Evolutionary conservation across 129 eudicot genomes (phyloP).

Genomic region (Mikania micrantha): DNA sequence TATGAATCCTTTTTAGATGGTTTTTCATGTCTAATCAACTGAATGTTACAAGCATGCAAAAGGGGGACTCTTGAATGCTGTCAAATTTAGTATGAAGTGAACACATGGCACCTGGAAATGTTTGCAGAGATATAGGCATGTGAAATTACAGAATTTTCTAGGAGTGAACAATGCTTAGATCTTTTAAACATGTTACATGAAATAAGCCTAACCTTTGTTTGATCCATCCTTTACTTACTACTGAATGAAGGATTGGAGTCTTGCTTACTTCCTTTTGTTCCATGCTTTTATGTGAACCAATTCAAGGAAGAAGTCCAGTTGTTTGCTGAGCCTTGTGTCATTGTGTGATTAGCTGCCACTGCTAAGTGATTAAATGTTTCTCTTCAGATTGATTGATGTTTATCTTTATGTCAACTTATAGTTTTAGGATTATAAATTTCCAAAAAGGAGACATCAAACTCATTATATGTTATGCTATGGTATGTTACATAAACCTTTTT

Average conservation of each 20-base stretch:
- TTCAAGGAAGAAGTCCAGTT: background rate
- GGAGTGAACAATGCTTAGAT: no score
- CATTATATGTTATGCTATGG: background rate
- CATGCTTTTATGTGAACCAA: background rate
- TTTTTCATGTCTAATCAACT: no score
- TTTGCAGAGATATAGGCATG: background rate
- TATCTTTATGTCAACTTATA: background rate
- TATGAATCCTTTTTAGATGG: no score
- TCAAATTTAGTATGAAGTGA: background rate
- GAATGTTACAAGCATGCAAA: background rate
- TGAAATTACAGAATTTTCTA: background rate
- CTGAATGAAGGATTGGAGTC: background rate
- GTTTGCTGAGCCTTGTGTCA: background rate
- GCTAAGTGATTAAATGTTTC: background rate
- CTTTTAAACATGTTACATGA: background rate
- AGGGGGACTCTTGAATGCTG: background rate
- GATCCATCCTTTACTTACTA: background rate
- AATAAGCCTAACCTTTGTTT: background rate
- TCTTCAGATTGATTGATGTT: background rate
- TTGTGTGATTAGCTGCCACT: background rate
- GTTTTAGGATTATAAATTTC: background rate
- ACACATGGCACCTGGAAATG: background rate
- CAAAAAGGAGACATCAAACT: background rate
- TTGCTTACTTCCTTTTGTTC: background rate
- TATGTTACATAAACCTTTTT: background rate